phyloP scores from a whole-genome alignment of 2,329 filamentous ascomycete species.

The Gliomastix tumulicola region DNA sequence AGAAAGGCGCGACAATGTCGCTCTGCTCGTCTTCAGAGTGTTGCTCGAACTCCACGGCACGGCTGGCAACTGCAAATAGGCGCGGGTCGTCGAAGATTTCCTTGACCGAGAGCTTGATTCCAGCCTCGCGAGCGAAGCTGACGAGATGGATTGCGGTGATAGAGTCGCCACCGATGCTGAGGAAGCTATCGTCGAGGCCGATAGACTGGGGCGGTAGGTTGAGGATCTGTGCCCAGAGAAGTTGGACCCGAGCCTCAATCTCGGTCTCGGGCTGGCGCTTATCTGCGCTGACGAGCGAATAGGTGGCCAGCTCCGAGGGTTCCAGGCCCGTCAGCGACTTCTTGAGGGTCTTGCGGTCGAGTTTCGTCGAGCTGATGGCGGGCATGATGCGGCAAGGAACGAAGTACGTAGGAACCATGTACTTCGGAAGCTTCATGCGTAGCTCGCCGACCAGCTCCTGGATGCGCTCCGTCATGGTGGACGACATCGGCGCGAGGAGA shows the following conservation, averaged over 20 bases:
- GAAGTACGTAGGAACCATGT: slow-evolving; percentile 9
- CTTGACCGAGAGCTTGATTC: background rate
- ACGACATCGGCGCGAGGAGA: slow-evolving; percentile 4
- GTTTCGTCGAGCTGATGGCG: slow-evolving; percentile 6
- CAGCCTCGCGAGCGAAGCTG: background rate
- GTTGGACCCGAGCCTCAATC: slow-evolving; percentile 1
- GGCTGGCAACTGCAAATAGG: background rate
- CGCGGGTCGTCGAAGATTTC: slow-evolving; percentile 1
- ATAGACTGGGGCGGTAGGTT: slow-evolving; percentile 1
- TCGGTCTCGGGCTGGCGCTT: slow-evolving; percentile 1
- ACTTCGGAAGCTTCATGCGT: slow-evolving; percentile 4
- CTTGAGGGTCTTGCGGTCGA: slow-evolving; percentile 5
- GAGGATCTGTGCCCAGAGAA: slow-evolving; percentile 6
- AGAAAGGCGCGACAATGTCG: too few species aligned
- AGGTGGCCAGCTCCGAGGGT: background rate
- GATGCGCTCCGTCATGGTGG: slow-evolving; percentile 1
- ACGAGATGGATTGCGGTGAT: slow-evolving; percentile 7
- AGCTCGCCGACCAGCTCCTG: background rate
- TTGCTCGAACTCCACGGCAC: background rate
- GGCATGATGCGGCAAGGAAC: slow-evolving; percentile 6
- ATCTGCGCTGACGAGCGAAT: background rate
- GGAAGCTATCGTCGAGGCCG: slow-evolving; percentile 5
- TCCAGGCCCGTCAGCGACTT: background rate
- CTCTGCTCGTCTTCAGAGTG: too few species aligned
- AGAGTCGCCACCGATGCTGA: slow-evolving; percentile 9